A percentile compares a stretch with the other conserved stretches of the same genome.
phyloP scores from a whole-genome alignment of 768 basidiomycete species.

The Mycena filopes region DNA sequence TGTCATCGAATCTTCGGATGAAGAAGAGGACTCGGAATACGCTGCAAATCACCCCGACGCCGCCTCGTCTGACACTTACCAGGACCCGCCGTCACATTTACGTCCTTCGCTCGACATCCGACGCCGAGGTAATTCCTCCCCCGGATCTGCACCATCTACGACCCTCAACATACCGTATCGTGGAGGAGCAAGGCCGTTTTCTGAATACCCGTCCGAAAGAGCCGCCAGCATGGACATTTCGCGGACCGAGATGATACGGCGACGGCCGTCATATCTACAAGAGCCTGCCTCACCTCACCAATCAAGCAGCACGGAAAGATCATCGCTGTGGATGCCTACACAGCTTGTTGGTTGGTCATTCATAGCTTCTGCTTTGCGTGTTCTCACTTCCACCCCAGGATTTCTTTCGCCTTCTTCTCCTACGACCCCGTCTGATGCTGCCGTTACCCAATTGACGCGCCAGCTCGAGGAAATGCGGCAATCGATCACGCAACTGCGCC shows the following conservation, averaged over 20 bases:
- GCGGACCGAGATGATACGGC: not conserved
- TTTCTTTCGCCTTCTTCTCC: not conserved
- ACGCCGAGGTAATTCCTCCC: slow-evolving; percentile 52
- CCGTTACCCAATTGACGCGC: slow-evolving; percentile 12
- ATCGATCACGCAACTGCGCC: slow-evolving; percentile 20
- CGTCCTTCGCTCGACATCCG: slow-evolving; percentile 46
- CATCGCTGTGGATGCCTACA: slow-evolving; percentile 12
- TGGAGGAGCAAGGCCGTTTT: no score
- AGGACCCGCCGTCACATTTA: no score
- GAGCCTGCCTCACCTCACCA: slow-evolving; percentile 19
- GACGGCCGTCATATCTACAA: slow-evolving; percentile 8
- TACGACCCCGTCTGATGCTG: slow-evolving; percentile 4
- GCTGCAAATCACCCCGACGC: no score
- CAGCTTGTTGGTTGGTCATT: no score
- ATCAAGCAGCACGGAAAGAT: slow-evolving; percentile 11
- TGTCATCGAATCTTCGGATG: no score
- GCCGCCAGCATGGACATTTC: no score
- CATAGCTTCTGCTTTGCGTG: not conserved
- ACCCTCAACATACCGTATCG: no score
- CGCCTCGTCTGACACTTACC: no score
- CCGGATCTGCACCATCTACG: slow-evolving; percentile 23
- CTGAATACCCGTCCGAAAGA: no score
- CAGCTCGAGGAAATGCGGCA: slow-evolving; percentile 23
- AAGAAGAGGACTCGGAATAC: no score
- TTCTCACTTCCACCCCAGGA: not conserved